These are phyloP conservation scores for Raphidocelis subcapitata DNA, from an alignment of 139 green algal species.

Conservation along the genomic window DNA sequence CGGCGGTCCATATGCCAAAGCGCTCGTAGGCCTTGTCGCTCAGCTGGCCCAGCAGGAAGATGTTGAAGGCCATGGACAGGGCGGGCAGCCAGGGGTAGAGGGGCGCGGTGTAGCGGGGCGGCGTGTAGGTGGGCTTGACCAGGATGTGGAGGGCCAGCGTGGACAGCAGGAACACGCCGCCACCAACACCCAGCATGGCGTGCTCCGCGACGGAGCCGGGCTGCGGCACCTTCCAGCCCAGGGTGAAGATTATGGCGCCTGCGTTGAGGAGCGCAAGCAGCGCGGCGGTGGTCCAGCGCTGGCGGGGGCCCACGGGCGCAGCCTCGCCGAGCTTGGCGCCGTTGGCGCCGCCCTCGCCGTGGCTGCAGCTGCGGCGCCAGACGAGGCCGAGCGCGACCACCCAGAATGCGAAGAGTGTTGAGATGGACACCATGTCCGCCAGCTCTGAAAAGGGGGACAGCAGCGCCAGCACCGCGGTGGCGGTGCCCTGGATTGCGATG, in stretches of 20 bases:
- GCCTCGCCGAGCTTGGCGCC: not conserved
- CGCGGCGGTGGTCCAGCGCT: not conserved
- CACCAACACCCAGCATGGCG: too few relatives aligned
- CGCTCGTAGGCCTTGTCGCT: constrained; percentile 13
- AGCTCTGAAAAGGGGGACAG: constrained; percentile 14
- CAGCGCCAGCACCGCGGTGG: constrained; percentile 22
- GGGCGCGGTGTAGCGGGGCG: constrained; percentile 18
- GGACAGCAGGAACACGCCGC: not conserved
- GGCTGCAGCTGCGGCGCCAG: constrained; percentile 29
- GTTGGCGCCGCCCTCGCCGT: not conserved
- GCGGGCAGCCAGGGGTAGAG: constrained; percentile 33
- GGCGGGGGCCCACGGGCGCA: not conserved
- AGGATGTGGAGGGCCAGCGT: constrained; percentile 21
- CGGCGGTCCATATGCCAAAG: constrained; percentile 38
- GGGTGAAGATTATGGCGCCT: too few relatives aligned
- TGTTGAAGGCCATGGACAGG: constrained; percentile 30
- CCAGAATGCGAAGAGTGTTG: constrained; percentile 72
- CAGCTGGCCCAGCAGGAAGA: constrained; percentile 38
- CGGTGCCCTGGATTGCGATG: constrained; percentile 44
- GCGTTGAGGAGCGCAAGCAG: not conserved
- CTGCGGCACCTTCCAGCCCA: too few relatives aligned
- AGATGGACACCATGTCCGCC: constrained; percentile 70
- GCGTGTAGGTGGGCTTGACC: constrained; percentile 21
- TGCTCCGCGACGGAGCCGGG: too few relatives aligned
- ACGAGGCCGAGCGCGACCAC: constrained; percentile 52